Evolutionary conservation across 2,329 filamentous ascomycete species (phyloP), one percentile per base, ranked within the genome.

Genomic region (Nectriaceae sp.): DNA sequence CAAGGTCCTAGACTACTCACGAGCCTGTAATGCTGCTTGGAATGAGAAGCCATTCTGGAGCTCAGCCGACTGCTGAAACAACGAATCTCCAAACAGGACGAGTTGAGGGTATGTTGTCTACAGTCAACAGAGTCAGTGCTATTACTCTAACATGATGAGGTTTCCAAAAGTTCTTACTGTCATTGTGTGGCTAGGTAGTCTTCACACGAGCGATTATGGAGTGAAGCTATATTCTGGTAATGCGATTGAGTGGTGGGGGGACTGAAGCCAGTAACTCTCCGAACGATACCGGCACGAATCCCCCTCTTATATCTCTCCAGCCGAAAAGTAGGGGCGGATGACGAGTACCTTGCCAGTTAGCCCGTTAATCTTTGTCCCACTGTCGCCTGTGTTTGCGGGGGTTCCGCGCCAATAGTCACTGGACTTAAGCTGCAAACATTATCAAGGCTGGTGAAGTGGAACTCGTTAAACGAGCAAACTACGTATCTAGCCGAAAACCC

Each of bases 21-120:
- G 79, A 57, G 82, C 71, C 65, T 91, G 84, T 3, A 96, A 73
- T 15, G 82, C 84, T 19, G 87, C 81, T 49, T 85, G 83, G 60
- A 95, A 89, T 1, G 80, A 89, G 68, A 92, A 93, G 15, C 87
- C 89, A 47, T 82, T 73, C 11, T 79, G 70, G 41, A 84, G 75
- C 29, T 78, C 75, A 54, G 80, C 80, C 2, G 84, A 80, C 36
- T 79, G 75, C 64, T 97, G 85, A 41, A 93, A 86, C 53, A 97
- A 86, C 24, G 90, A 96, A 72, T 97, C 94, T 46, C 93, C 93
- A 53, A 97, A 88, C 20, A 97, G 82, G 53, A 97, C 76, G 59
- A 92, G 76, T 63, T 92, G 89, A 41, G 87, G 84, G 61, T 88
- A 88, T 1, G 80, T 73, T 35, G 69, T 68, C 76, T 80, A 36